These are phyloP conservation scores for Protea cynaroides DNA, from an alignment of 164 flowering plant species.

Conservation along the genomic window DNA sequence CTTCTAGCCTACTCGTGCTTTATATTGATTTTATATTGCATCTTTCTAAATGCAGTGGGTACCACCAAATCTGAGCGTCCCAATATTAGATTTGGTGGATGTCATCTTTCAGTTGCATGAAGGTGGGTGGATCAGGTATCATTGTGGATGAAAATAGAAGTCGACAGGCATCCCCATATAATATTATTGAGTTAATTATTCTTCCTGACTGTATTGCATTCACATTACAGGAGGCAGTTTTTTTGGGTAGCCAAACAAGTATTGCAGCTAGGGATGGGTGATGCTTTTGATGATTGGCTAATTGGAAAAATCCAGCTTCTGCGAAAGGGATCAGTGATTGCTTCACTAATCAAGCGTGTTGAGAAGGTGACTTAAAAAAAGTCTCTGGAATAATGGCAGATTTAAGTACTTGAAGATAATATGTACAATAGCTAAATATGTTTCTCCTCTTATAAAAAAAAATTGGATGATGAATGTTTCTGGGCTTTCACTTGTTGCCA, in stretches of 20 bases:
- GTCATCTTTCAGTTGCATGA: slow-evolving; percentile 93
- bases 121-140: slow-evolving; percentile 99
- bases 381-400: no score
- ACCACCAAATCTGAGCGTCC: slow-evolving; percentile 81
- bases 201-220: slow-evolving; percentile 9
- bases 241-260: slow-evolving; percentile 98
- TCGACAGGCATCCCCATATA: neutral
- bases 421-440: neutral
- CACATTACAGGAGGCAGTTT: slow-evolving; percentile 66
- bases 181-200: neutral
- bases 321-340: slow-evolving; percentile 80
- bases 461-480: neutral
- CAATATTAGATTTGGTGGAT: slow-evolving; percentile 89
- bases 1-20: neutral
- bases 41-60: slow-evolving; percentile 66
- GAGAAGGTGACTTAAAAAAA: slow-evolving; percentile 53
- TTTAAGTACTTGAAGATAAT: no score
- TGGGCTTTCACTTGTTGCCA: no score
- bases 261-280: slow-evolving; percentile 97
- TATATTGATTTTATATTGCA: slow-evolving; percentile 7
- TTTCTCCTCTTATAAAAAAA: neutral
- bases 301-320: slow-evolving; percentile 85
- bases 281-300: slow-evolving; percentile 99
- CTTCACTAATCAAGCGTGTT: slow-evolving; percentile 68
- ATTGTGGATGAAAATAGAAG: no score